Evolutionary conservation across 495 filamentous ascomycete species (phyloP).

Genomic region (Podospora pseudocomata): DNA sequence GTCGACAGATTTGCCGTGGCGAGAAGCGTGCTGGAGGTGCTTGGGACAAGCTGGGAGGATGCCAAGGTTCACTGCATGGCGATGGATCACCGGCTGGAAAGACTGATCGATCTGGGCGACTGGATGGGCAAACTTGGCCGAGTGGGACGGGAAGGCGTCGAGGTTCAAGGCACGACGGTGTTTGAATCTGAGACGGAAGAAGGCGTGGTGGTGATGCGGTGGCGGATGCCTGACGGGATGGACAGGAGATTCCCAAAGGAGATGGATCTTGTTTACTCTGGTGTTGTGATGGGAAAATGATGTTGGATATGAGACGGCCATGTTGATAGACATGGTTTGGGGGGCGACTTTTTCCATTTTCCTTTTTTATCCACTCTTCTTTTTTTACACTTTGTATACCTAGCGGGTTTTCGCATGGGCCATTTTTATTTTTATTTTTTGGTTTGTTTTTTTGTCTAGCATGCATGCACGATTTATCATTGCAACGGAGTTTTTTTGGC

Average conservation of each 20-base stretch:
- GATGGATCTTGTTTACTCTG: conserved; percentile 31
- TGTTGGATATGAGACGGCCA: background rate
- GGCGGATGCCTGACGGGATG: conserved; percentile 27
- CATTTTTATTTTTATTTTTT: background rate
- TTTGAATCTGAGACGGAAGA: conserved; percentile 6
- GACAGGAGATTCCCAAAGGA: conserved; percentile 26
- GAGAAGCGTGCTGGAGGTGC: conserved; percentile 22
- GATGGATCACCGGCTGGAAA: conserved; percentile 26
- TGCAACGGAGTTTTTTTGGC: background rate
- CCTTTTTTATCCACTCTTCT: background rate
- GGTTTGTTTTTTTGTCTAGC: background rate
- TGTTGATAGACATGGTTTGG: background rate
- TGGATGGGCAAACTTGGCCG: background rate
- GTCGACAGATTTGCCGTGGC: conserved; percentile 23
- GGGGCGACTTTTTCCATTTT: too few relatives aligned
- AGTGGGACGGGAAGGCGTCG: background rate
- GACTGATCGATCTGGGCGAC: conserved; percentile 21
- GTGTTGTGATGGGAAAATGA: background rate
- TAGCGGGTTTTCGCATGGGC: background rate
- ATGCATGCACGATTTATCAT: background rate
- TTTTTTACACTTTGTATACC: background rate
- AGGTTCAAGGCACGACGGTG: conserved; percentile 17
- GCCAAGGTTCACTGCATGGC: conserved; percentile 21
- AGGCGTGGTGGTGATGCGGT: conserved; percentile 11
- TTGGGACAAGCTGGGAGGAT: conserved; percentile 25